Evolutionary conservation across 2,329 filamentous ascomycete genomes (phyloP).

Genomic region (Hypoxylon sp.): DNA sequence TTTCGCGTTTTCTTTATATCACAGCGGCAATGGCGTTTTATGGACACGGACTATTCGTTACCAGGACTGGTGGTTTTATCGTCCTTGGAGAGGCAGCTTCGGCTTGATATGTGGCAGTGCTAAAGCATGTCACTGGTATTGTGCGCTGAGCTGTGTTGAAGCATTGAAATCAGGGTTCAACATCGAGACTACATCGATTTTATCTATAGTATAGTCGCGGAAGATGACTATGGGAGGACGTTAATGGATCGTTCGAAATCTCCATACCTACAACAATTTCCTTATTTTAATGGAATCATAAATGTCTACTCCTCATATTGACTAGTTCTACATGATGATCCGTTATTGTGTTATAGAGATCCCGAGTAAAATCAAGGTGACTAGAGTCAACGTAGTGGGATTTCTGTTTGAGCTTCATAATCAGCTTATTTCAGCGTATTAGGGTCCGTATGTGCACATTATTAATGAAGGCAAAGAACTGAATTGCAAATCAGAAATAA

Average conservation of each 20-base stretch:
- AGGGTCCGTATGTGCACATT: too few relatives aligned
- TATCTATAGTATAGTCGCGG: slow-evolving; percentile 2
- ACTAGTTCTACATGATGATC: neutral
- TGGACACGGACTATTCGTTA: slow-evolving; percentile 24
- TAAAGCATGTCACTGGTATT: neutral
- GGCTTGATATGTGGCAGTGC: slow-evolving; percentile 11
- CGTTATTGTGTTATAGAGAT: neutral
- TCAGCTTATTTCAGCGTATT: neutral
- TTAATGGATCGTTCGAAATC: slow-evolving; percentile 32
- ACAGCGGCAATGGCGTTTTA: slow-evolving; percentile 37
- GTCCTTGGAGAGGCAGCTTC: neutral
- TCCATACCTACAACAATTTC: slow-evolving; percentile 30
- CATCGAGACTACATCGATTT: slow-evolving; percentile 10
- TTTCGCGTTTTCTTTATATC: slow-evolving; percentile 31
- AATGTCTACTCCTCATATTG: slow-evolving; percentile 2
- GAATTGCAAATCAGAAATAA: neutral
- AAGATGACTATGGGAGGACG: slow-evolving; percentile 8
- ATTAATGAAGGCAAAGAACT: neutral
- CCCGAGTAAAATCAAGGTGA: neutral
- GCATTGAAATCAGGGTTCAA: neutral
- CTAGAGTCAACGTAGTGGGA: neutral
- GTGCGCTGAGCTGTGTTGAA: slow-evolving; percentile 9
- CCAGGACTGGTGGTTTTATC: neutral
- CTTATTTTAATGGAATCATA: slow-evolving; percentile 23
- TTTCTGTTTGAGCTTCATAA: neutral